Evolutionary conservation across 257 asterid genomes (phyloP).

Genomic region (Scutellaria galericulata): DNA sequence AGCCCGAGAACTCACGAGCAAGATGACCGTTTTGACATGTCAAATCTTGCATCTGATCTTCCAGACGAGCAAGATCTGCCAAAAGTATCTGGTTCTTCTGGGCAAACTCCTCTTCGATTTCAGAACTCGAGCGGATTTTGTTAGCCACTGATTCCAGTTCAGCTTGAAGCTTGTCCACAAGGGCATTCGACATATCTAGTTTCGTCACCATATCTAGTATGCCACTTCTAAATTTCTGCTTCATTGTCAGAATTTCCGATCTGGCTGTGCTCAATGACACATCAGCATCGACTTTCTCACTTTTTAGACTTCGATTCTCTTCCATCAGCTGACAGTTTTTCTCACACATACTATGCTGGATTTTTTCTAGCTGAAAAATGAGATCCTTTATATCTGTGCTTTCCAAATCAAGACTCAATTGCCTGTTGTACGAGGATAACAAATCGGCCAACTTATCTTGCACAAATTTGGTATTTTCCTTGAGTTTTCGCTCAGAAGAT

Average conservation of each 20-base stretch:
- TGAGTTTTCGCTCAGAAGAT: slow-evolving; percentile 58
- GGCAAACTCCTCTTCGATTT: slow-evolving; percentile 59
- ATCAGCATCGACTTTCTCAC: slow-evolving; percentile 59
- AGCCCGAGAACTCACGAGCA: slow-evolving; percentile 53
- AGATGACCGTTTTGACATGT: slow-evolving; percentile 54
- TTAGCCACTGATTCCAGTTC: slow-evolving; percentile 71
- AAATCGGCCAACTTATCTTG: slow-evolving; percentile 57
- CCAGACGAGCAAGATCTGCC: slow-evolving; percentile 65
- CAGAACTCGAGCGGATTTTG: slow-evolving; percentile 58
- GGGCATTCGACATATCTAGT: slow-evolving; percentile 62
- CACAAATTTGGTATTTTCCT: slow-evolving; percentile 52
- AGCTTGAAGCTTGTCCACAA: slow-evolving; percentile 72
- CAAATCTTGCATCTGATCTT: slow-evolving; percentile 67
- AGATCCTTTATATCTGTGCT: slow-evolving; percentile 50
- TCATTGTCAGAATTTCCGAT: slow-evolving; percentile 67
- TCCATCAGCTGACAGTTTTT: slow-evolving; percentile 58
- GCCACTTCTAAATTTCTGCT: slow-evolving; percentile 61
- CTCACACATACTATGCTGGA: slow-evolving; percentile 51
- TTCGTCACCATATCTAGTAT: slow-evolving; percentile 53
- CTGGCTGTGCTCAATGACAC: slow-evolving; percentile 55
- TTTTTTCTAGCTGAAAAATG: slow-evolving; percentile 64
- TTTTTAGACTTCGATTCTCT: slow-evolving; percentile 65
- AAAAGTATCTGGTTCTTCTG: slow-evolving; percentile 60
- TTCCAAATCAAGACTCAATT: slow-evolving; percentile 42
- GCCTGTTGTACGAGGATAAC: slow-evolving; percentile 50